A percentile compares a stretch with the other conserved stretches of the same genome.
Conservation (phyloP, 2,329 filamentous ascomycete species). For the Didymella lethalis region DNA sequence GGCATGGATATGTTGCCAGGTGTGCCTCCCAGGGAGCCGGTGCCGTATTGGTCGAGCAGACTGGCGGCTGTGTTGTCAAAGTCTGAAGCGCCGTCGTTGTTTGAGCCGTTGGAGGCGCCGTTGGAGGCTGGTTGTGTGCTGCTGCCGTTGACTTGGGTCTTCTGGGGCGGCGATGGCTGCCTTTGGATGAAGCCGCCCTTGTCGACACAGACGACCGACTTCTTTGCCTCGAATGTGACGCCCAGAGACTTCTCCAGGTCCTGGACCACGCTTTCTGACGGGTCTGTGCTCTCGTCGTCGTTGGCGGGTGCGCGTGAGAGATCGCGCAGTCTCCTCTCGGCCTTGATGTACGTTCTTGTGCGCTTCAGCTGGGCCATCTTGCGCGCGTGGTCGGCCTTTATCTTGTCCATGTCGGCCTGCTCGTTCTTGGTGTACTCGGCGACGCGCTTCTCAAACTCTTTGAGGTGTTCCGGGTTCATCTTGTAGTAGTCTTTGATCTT, state of each 20-base stretch:
- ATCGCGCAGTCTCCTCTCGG: slow-evolving; percentile 77
- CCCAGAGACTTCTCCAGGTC: slow-evolving; percentile 77
- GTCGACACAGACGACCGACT: slow-evolving; percentile 74
- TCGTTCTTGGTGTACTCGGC: slow-evolving; percentile 75
- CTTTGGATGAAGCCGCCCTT: slow-evolving; percentile 77
- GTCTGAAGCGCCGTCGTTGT: slow-evolving; percentile 44
- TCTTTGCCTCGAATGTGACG: slow-evolving; percentile 69
- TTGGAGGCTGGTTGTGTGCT: slow-evolving; percentile 38
- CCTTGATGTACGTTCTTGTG: slow-evolving; percentile 72
- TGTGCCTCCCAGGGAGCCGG: slow-evolving; percentile 67
- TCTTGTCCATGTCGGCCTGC: slow-evolving; percentile 80
- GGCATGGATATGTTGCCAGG: slow-evolving; percentile 68
- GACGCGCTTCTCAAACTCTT: slow-evolving; percentile 83
- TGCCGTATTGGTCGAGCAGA: slow-evolving; percentile 74
- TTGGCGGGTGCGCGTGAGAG: slow-evolving; percentile 59
- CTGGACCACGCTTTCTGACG: slow-evolving; percentile 75
- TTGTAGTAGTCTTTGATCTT: slow-evolving; percentile 66
- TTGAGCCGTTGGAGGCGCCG: slow-evolving; percentile 45
- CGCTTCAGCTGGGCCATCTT: slow-evolving; percentile 77
- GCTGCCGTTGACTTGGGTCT: slow-evolving; percentile 43
- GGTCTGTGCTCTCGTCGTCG: slow-evolving; percentile 47
- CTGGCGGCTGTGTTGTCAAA: slow-evolving; percentile 60
- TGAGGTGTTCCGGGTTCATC: slow-evolving; percentile 77
- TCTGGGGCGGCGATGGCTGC: slow-evolving; percentile 44
- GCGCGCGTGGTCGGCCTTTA: slow-evolving; percentile 80